Evolutionary conservation across 208 protist genomes (phyloP), one percentile per base, ranked within the genome.

Genomic region (Trypanosoma congolense): DNA sequence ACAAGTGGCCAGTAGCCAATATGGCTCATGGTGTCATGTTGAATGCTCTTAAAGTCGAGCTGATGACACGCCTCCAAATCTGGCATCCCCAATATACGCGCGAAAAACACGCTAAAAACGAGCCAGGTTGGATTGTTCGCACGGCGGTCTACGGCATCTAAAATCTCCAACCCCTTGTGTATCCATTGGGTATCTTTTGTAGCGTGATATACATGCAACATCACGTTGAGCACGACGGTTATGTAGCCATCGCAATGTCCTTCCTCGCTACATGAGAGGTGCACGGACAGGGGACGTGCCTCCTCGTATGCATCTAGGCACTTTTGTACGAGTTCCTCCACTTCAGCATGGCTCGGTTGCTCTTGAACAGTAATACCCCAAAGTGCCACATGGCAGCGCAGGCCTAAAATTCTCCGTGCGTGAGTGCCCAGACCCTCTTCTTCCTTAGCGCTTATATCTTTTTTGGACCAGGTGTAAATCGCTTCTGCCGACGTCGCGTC

Each of bases 11-110:
- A 88, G 69, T 88, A 94, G 10, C 87, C 83, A 40, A 91, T 44
- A 57, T 94, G 87, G 8, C 74, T 70, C 87, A 94, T 94, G n/a
- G 83, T 90, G 61, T 94, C 87, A 40, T 77, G 75, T 71, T 94
- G 87, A 18, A 94, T 70, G 65, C 73, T 85, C 54, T 88, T 86
- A 50, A 94, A 91, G 35, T 75, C 63, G 48, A 94, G 71, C 59
- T 92, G 83, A 45, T 76, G 73, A 38, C 73, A 67, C 40, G 83
- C 78, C 24, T 67, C 76, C 18, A 56, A 50, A 51, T 94, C 83
- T 19, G 70, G 56, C 31, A 94, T 67, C 14, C 83, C 74, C 25
- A 91, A 54, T 2, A 83, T 65, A 44, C 67, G 59, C n/a, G 82
- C 77, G 31, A 93, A 82, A 56, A 75, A 83, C 9, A 81, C 65